Evolutionary conservation across 345 rosid genomes (phyloP), one percentile per base, ranked within the genome.

Genomic region (Citrus reticulata): DNA sequence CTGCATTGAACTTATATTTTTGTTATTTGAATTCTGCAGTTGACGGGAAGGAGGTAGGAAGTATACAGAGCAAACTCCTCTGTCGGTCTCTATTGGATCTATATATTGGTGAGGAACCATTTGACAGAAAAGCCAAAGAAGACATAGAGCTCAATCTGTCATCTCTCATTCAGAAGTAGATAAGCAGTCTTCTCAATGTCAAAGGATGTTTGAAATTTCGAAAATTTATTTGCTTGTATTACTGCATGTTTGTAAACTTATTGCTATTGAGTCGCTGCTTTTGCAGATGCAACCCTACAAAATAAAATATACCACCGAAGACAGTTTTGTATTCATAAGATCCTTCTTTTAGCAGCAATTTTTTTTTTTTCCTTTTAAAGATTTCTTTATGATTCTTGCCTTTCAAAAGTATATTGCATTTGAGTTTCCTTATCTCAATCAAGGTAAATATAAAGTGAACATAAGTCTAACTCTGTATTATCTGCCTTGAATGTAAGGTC

Each of bases 51-150:
- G 92, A 88, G 83, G 92, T 87, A 8, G 95, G 98, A 74, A 87
- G 90, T 72, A 88, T 93, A 75, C 86, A 93, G 85, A 95, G 97
- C 91, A 87, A 93, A 80, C 81, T 91, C 81, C 88, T 93, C 20
- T 92, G 98, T 79, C 83, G 68, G 70, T 93, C 98, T 22, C 84
- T 93, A 68, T 80, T 93, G 69, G 98, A 93, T 87, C 81, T 95
- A 77, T 92, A 93, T 79, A 86, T 95, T 0, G 98, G 98, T 14
- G 95, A 90, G 49, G 92, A 93, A 11, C 95, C 98, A 49, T 91
- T 92, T 68, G 96, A 95, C 70, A 87, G 74, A 80, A 81, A 78
- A 71, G 95, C 99, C 80, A 92, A 89, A 75, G 93, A 92, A 70
- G 96, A 95, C 35, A 77, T 93, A 57, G 87, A 89, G 68, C 83